Evolutionary conservation across 345 rosid species (phyloP).

Genomic region (Diplotaxis tenuifolia): DNA sequence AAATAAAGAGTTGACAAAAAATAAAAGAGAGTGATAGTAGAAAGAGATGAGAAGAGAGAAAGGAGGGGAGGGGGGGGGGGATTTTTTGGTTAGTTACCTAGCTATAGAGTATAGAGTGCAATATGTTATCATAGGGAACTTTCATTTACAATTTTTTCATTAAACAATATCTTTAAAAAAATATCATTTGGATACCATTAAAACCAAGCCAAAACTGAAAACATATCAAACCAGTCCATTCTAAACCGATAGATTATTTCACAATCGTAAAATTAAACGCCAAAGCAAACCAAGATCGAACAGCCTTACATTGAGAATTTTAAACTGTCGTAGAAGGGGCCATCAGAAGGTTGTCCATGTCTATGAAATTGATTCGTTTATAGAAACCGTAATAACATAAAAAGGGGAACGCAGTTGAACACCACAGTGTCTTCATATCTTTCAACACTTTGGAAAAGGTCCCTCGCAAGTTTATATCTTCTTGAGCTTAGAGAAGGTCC

Average conservation of each 20-base stretch:
- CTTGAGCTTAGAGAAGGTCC: constrained; percentile 88
- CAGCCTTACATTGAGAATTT: background rate
- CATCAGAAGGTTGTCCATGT: background rate
- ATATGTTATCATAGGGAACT: too few species aligned
- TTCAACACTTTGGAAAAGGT: background rate
- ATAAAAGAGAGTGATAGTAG: too few species aligned
- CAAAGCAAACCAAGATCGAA: background rate
- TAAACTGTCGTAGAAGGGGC: background rate
- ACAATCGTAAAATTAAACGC: background rate
- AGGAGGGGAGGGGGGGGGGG: too few species aligned
- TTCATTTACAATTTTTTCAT: too few species aligned
- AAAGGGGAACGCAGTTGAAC: constrained; percentile 7
- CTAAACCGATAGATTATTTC: background rate
- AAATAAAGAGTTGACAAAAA: too few species aligned
- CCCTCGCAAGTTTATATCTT: constrained; percentile 43
- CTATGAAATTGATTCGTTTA: background rate
- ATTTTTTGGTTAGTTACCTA: too few species aligned
- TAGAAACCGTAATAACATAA: background rate
- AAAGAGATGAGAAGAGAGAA: too few species aligned
- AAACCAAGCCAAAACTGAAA: background rate
- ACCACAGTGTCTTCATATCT: constrained; percentile 2
- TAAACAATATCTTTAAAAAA: too few species aligned
- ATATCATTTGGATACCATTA: too few species aligned
- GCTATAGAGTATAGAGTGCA: too few species aligned
- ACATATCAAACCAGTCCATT: background rate